These are phyloP conservation scores for Chlamydomonas reinhardtii DNA, from an alignment of 163 green algal genomes.

Conservation along the genomic window DNA sequence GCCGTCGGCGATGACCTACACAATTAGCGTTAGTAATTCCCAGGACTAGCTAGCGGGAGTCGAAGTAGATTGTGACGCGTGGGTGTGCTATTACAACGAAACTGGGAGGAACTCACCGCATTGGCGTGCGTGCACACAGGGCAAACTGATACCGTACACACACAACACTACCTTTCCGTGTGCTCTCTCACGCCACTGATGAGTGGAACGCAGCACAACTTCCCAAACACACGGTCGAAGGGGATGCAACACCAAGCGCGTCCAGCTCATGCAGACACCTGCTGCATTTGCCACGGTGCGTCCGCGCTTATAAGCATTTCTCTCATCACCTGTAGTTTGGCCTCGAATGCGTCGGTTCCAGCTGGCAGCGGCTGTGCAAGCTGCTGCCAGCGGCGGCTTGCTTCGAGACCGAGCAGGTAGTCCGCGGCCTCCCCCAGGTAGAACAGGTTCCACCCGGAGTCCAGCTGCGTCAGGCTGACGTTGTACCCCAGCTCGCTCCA, in stretches of 20 bases:
- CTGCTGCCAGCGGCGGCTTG: constrained; percentile 14
- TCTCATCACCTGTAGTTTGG: constrained; percentile 7
- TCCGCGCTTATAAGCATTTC: no score
- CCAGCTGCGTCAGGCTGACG: constrained; percentile 12
- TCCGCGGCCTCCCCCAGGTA: constrained; percentile 15
- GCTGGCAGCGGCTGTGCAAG: background rate
- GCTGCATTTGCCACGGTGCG: no score
- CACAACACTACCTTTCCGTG: no score
- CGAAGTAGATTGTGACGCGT: background rate
- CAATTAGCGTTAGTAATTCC: background rate
- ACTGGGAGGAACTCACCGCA: background rate
- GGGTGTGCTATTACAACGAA: background rate
- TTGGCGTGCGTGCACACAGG: background rate
- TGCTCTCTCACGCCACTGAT: no score
- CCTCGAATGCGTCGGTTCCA: background rate
- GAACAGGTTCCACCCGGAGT: background rate
- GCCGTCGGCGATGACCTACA: constrained; percentile 3
- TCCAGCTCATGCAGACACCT: background rate
- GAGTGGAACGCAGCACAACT: no score
- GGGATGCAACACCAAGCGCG: no score
- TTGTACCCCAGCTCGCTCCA: constrained; percentile 1
- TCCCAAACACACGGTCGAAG: no score
- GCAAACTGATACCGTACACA: no score
- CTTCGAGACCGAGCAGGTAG: constrained; percentile 14
- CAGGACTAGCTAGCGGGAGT: background rate